Evolutionary conservation across 179 eudicot genomes (phyloP).

Genomic region (Patellifolia procumbens): DNA sequence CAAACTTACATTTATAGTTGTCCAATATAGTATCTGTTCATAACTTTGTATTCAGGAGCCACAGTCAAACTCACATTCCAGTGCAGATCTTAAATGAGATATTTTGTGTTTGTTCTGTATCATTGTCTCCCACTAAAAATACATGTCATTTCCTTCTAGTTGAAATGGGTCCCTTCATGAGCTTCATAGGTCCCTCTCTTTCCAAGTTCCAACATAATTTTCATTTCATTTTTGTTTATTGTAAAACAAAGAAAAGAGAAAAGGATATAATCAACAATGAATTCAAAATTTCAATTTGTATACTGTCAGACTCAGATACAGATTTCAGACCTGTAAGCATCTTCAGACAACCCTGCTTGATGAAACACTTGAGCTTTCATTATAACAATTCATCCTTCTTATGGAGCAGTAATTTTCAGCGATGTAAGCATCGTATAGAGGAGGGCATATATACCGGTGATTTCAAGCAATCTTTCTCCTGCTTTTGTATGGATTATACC

Average conservation of each 20-base stretch:
- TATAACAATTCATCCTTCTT: constrained; percentile 6
- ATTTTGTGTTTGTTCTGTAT: constrained; percentile 25
- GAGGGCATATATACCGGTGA: background rate
- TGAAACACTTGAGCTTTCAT: background rate
- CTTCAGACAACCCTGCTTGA: background rate
- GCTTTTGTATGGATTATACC: background rate
- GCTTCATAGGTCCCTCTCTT: background rate
- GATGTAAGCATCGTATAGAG: background rate
- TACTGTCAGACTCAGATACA: background rate
- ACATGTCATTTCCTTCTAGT: constrained; percentile 23
- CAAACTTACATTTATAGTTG: too few species aligned
- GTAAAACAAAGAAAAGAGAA: background rate
- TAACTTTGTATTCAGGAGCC: constrained; percentile 15
- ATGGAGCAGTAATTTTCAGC: background rate
- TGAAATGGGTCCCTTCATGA: constrained; percentile 7
- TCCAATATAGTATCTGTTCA: background rate
- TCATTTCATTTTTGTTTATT: background rate
- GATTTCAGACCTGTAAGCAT: background rate
- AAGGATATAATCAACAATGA: background rate
- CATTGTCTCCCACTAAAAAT: constrained; percentile 20
- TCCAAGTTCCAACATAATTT: background rate
- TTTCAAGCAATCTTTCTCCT: background rate
- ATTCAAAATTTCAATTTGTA: background rate
- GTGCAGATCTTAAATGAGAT: constrained; percentile 18
- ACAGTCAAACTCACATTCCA: constrained; percentile 27